phyloP scores from a whole-genome alignment of 2,329 filamentous ascomycete species.

The Periconia sp. region DNA sequence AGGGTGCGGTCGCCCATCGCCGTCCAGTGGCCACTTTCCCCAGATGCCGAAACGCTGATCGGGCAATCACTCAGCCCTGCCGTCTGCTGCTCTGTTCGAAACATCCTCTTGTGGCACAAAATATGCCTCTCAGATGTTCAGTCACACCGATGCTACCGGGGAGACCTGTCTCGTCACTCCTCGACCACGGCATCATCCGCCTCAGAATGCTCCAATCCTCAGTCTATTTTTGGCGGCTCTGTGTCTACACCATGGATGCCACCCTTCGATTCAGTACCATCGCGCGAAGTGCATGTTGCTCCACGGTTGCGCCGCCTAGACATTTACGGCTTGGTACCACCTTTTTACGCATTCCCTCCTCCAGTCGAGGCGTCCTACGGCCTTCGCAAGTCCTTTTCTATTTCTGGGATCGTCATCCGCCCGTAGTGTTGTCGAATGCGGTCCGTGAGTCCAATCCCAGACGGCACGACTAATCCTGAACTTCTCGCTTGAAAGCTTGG shows the following conservation, averaged over 20 bases:
- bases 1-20: constrained; percentile 11
- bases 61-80: constrained; percentile 8
- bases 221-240: constrained; percentile 6
- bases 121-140: neutral
- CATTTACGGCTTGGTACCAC: neutral
- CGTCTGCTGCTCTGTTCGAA: no score
- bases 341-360: neutral
- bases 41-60: constrained; percentile 19
- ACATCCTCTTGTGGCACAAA: no score
- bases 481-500: constrained; percentile 5
- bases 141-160: neutral
- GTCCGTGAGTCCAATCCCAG: neutral
- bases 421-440: constrained; percentile 3
- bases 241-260: no score
- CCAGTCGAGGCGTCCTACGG: constrained; percentile 3
- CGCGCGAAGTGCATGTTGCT: no score
- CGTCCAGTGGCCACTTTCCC: constrained; percentile 7
- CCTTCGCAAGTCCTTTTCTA: constrained; percentile 2
- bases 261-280: no score
- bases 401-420: constrained; percentile 4
- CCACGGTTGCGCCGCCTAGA: no score
- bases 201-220: neutral
- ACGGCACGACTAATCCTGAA: neutral
- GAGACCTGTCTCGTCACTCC: neutral
- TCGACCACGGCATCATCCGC: neutral